Evolutionary conservation across 768 basidiomycete genomes (phyloP).

Genomic region (Coprinopsis strossmayeri): DNA sequence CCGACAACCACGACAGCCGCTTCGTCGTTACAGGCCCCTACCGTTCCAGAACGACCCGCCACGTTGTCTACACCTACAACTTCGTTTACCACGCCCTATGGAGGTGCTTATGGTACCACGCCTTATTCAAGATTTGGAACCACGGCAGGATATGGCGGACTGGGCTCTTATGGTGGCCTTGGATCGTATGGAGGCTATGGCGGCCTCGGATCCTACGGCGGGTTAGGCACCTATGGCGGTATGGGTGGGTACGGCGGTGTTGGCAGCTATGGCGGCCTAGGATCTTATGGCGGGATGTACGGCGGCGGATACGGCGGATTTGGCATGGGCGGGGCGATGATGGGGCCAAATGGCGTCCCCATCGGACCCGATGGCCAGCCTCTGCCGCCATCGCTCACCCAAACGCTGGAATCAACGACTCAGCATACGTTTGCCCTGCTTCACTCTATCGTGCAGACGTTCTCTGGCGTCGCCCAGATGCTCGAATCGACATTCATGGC

Average conservation of each 20-base stretch:
- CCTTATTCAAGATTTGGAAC: constrained; percentile 34
- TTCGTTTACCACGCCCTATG: constrained; percentile 26
- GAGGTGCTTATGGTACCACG: constrained; percentile 29
- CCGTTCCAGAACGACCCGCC: constrained; percentile 61
- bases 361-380: constrained; percentile 45
- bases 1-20: constrained; percentile 13
- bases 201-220: constrained; percentile 14
- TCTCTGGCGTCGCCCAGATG: constrained; percentile 93
- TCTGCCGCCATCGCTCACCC: constrained; percentile 63
- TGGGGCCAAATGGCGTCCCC: constrained; percentile 35
- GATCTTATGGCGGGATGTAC: constrained; percentile 27
- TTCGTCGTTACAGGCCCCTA: constrained; percentile 23
- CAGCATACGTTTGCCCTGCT: constrained; percentile 90
- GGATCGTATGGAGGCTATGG: constrained; percentile 24
- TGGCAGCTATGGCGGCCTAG: constrained; percentile 21
- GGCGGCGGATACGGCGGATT: constrained; percentile 16
- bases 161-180: constrained; percentile 26
- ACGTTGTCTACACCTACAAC: constrained; percentile 33
- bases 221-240: constrained; percentile 28
- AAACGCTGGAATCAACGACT: constrained; percentile 84
- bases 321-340: constrained; percentile 23
- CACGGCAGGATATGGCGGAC: constrained; percentile 16
- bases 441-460: constrained; percentile 93
- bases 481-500: constrained; percentile 98
- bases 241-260: constrained; percentile 31